These are phyloP conservation scores for Fusarium sp. DNA, from an alignment of 2,329 filamentous ascomycete species.

Conservation along the genomic window DNA sequence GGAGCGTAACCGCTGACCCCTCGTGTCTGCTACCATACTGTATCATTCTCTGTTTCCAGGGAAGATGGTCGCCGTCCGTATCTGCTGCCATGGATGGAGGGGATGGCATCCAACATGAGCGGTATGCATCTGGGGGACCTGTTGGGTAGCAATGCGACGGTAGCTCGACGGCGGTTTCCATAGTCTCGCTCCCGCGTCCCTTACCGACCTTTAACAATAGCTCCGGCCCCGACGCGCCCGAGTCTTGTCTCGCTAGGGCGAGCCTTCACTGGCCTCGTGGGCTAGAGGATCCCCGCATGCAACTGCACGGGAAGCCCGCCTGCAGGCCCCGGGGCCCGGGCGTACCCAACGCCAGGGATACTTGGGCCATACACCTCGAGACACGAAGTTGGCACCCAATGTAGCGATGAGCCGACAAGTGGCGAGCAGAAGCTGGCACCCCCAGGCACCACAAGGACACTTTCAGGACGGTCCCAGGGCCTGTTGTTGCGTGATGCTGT, in stretches of 20 bases:
- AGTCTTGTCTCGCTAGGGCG: slow-evolving; percentile 33
- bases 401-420: slow-evolving; percentile 48
- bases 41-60: slow-evolving; percentile 17
- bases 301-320: slow-evolving; percentile 44
- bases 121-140: slow-evolving; percentile 32
- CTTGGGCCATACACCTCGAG: slow-evolving; percentile 46
- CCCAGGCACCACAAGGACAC: slow-evolving; percentile 1
- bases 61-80: slow-evolving; percentile 14
- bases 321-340: slow-evolving; percentile 41
- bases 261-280: slow-evolving; percentile 38
- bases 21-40: not conserved
- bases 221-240: slow-evolving; percentile 34
- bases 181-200: slow-evolving; percentile 34
- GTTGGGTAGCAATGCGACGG: slow-evolving; percentile 48
- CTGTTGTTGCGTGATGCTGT: slow-evolving; percentile 31
- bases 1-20: slow-evolving; percentile 24
- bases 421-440: slow-evolving; percentile 38
- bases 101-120: slow-evolving; percentile 14
- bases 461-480: slow-evolving; percentile 5
- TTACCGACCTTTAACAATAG: slow-evolving; percentile 31
- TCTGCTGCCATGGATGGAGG: not conserved
- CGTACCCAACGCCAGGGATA: slow-evolving; percentile 44
- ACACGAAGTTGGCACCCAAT: slow-evolving; percentile 47
- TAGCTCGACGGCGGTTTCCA: slow-evolving; percentile 39
- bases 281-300: slow-evolving; percentile 40